phyloP scores from a whole-genome alignment of 2,329 filamentous ascomycete species.

The Curvularia hawaiiensis region DNA sequence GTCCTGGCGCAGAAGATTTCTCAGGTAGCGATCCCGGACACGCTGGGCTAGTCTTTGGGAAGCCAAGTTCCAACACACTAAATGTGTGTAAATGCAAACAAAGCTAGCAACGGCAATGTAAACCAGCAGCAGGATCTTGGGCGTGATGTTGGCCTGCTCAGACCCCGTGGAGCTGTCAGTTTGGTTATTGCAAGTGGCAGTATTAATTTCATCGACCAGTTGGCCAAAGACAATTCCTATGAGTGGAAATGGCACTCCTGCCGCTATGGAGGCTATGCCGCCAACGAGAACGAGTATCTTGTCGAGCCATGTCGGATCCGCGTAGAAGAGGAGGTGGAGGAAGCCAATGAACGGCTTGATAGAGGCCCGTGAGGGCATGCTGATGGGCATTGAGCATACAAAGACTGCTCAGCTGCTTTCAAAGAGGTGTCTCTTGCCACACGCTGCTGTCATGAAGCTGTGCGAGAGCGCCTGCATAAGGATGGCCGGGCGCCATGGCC shows the following conservation, averaged over 20 bases:
- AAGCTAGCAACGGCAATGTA: slow-evolving; percentile 70
- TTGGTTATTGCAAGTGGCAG: slow-evolving; percentile 56
- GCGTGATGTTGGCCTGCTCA: slow-evolving; percentile 55
- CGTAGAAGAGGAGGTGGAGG: slow-evolving; percentile 43
- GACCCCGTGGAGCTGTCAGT: slow-evolving; percentile 23
- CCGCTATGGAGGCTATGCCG: slow-evolving; percentile 56
- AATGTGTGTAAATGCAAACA: slow-evolving; percentile 66
- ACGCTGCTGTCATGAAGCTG: slow-evolving; percentile 27
- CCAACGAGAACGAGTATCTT: slow-evolving; percentile 46
- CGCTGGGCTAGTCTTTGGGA: slow-evolving; percentile 68
- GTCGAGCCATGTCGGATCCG: slow-evolving; percentile 46
- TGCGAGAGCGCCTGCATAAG: slow-evolving; percentile 24
- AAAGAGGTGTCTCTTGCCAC: slow-evolving; percentile 20
- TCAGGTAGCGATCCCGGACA: slow-evolving; percentile 65
- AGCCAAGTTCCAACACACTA: slow-evolving; percentile 67
- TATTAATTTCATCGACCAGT: slow-evolving; percentile 66
- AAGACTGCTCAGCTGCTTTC: slow-evolving; percentile 16
- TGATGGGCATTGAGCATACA: slow-evolving; percentile 34
- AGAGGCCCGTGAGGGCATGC: slow-evolving; percentile 33
- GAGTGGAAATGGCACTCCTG: slow-evolving; percentile 67
- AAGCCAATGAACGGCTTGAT: slow-evolving; percentile 41
- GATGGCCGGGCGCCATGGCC: slow-evolving; percentile 25
- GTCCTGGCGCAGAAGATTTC: slow-evolving; percentile 64
- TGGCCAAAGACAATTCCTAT: slow-evolving; percentile 69
- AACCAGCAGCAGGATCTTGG: slow-evolving; percentile 64